phyloP scores from a whole-genome alignment of 192 early-diverging fungal species.

The Dimargaris verticillata region DNA sequence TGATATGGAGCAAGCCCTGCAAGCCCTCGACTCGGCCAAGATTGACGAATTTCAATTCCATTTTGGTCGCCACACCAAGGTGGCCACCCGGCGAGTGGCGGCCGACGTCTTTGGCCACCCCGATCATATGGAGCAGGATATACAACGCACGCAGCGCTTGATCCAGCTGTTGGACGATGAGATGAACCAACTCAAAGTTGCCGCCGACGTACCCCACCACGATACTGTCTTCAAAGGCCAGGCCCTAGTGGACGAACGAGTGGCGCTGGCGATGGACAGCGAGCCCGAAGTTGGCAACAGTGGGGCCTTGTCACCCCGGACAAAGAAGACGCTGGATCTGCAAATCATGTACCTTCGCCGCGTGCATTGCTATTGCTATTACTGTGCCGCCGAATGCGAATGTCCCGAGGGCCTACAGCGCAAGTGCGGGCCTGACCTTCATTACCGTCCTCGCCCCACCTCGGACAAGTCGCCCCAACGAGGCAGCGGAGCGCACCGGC shows the following conservation, averaged over 20 bases:
- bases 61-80: slow-evolving; percentile 26
- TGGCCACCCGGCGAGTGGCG: slow-evolving; percentile 29
- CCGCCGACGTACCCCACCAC: slow-evolving; percentile 14
- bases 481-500: slow-evolving; percentile 21
- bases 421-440: slow-evolving; percentile 47
- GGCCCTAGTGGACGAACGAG: slow-evolving; percentile 11
- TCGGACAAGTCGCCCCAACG: neutral
- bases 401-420: slow-evolving; percentile 71
- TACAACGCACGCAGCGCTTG: slow-evolving; percentile 40
- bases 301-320: slow-evolving; percentile 15
- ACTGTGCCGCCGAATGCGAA: slow-evolving; percentile 71
- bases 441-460: slow-evolving; percentile 25
- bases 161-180: slow-evolving; percentile 36
- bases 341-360: slow-evolving; percentile 70
- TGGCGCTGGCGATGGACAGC: slow-evolving; percentile 3
- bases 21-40: slow-evolving; percentile 37
- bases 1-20: slow-evolving; percentile 56
- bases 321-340: slow-evolving; percentile 44
- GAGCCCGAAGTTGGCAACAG: slow-evolving; percentile 14
- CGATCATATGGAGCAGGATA: slow-evolving; percentile 57
- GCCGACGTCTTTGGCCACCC: slow-evolving; percentile 53
- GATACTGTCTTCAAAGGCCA: slow-evolving; percentile 15
- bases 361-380: slow-evolving; percentile 92
- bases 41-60: slow-evolving; percentile 35
- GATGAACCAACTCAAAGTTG: slow-evolving; percentile 9